These are phyloP conservation scores for Anethum foeniculum DNA, from an alignment of 140 eudicot genomes.

Conservation along the genomic window DNA sequence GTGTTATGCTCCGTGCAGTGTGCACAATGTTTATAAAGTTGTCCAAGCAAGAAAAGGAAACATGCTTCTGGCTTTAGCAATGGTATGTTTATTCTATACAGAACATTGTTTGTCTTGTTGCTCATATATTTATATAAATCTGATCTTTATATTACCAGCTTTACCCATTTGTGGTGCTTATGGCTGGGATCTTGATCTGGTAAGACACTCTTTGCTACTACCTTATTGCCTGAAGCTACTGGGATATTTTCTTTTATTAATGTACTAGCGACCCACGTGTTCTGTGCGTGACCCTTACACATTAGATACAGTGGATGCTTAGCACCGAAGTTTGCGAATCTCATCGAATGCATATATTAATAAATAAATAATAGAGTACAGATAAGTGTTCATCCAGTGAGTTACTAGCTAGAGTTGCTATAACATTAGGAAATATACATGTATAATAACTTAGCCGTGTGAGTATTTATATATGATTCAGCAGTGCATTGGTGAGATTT, in stretches of 20 bases:
- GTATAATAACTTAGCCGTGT: not conserved
- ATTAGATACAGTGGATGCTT: not conserved
- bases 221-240: not conserved
- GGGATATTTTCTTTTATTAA: not conserved
- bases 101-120: not conserved
- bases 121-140: constrained; percentile 5
- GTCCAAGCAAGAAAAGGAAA: constrained; percentile 77
- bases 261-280: not conserved
- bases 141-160: constrained; percentile 40
- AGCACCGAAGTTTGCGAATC: not conserved
- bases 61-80: constrained; percentile 88
- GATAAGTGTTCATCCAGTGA: not conserved
- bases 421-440: not conserved
- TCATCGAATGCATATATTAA: not conserved
- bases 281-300: not conserved
- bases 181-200: constrained; percentile 76
- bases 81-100: constrained; percentile 40
- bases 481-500: not conserved
- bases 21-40: constrained; percentile 68
- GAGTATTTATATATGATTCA: not conserved
- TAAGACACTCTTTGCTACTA: constrained; percentile 25
- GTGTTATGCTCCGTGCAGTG: constrained; percentile 32
- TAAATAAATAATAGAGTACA: not conserved
- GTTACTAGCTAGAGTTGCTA: not conserved
- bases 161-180: constrained; percentile 66